These are phyloP conservation scores for Drechslerella coelobrocha DNA, from an alignment of 2,329 filamentous ascomycete species.

Conservation along the genomic window DNA sequence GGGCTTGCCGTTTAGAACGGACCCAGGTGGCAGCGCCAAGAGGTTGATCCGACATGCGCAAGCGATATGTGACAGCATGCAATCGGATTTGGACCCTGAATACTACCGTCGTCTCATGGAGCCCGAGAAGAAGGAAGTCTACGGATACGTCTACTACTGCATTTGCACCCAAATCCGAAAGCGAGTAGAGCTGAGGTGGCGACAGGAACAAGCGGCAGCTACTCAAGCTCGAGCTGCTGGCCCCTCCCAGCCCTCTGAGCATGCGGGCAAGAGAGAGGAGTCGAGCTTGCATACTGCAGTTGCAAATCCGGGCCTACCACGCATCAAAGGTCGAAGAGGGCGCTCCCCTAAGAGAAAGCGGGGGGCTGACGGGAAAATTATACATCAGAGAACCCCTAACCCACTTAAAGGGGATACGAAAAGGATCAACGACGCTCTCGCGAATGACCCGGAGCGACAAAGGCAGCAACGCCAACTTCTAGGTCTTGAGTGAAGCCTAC, in stretches of 20 bases:
- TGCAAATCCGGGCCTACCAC: constrained; percentile 2
- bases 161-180: constrained; percentile 23
- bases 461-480: constrained; percentile 1
- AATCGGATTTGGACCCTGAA: constrained; percentile 9
- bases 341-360: background rate
- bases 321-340: constrained; percentile 14
- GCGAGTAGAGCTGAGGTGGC: background rate
- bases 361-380: constrained; percentile 33
- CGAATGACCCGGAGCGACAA: background rate
- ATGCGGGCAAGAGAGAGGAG: constrained; percentile 5
- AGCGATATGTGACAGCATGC: constrained; percentile 26
- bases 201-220: background rate
- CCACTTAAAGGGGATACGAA: constrained; percentile 3
- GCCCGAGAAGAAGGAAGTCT: constrained; percentile 22
- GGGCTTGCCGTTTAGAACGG: constrained; percentile 9
- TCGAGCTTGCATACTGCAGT: too few species aligned
- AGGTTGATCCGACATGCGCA: constrained; percentile 28
- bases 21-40: constrained; percentile 9
- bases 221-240: background rate
- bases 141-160: constrained; percentile 32
- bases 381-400: constrained; percentile 24
- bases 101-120: constrained; percentile 22
- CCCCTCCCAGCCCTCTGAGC: background rate
- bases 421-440: constrained; percentile 9
- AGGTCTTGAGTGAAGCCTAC: background rate